Conservation (phyloP, 1,284 basidiomycete species). For the Trichosporon ovoides region DNA sequence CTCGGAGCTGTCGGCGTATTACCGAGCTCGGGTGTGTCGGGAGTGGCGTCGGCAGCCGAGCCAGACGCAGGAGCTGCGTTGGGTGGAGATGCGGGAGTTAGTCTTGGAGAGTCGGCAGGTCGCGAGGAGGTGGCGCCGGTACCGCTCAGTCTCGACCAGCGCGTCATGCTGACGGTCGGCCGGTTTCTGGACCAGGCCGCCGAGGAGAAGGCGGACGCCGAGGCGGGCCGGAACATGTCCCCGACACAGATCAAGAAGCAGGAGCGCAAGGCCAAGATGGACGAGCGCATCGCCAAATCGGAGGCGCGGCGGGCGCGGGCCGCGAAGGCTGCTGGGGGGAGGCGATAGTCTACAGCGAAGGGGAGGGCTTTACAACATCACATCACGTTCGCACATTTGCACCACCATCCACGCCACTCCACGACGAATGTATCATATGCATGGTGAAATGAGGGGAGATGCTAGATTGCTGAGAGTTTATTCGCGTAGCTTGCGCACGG, state of each 20-base stretch:
- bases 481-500: neutral
- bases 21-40: neutral
- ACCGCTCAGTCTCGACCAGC: neutral
- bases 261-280: constrained; percentile 10
- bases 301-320: constrained; percentile 4
- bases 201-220: constrained; percentile 16
- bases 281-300: constrained; percentile 10
- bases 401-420: neutral
- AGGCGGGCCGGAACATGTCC: constrained; percentile 16
- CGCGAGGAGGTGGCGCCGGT: neutral
- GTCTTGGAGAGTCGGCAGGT: neutral
- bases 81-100: too few relatives aligned
- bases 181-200: constrained; percentile 9
- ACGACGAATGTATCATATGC: neutral
- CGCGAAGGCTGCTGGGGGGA: neutral
- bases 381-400: neutral
- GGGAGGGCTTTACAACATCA: neutral
- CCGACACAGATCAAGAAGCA: constrained; percentile 19
- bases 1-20: neutral
- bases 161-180: constrained; percentile 8
- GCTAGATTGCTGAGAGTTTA: neutral
- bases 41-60: neutral
- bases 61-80: neutral
- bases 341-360: neutral
- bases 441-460: constrained; percentile 1